Base-by-base conservation (phyloP, 2,329 filamentous ascomycete species). In the Thermochaetoides dissita region DNA sequence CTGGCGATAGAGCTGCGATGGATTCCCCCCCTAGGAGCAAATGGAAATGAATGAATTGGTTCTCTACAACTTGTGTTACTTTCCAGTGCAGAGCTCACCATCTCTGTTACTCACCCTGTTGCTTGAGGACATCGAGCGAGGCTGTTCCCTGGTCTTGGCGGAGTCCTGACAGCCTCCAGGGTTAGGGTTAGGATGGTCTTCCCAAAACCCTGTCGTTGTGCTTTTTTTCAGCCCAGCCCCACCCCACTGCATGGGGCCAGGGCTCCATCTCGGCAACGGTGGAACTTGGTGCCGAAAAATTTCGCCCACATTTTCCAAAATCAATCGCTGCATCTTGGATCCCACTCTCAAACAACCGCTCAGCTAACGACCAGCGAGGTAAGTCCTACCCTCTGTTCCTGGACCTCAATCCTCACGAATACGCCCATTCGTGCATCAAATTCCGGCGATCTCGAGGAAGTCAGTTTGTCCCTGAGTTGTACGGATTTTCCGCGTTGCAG, bases 291-390 rank as follows among this genome's bases (percentile, higher is more conserved):
- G 31, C 51, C 51, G 50, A 50, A 44, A 45, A 45, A 46, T 51
- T 49, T 49, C 52, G 46, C 52, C 51, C 52, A 54, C 52, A 54
- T 48, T 54, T 53, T 47, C 46, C 48, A 49, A 54, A 53, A 52
- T 50, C 44, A 34, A 45, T 36, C 42, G 41, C 39, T 39, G 35
- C 42, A 49, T 51, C 48, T 42, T 24, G 17, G 17, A 24, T 24
- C 41, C 30, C 39, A 31, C 39, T 45, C 36, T 12, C 40, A 5
- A 24, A 50, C 50, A 51, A 51, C 46, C 51, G 48, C 49, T 48
- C 49, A 44, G 46, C 43, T 46, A 49, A 51, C 51, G 47, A 51
- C 49, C 48, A 49, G 42, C 51, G 51, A 54, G 49, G 52, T 54
- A 45, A 52, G 52, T 53, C 44, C 45, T 38, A 33, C 17, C 17